Percentiles rank a stretch among this genome's conserved stretches.
Conservation (phyloP, 2,329 filamentous ascomycete genomes). For the Ceratocystis alfenasii region DNA sequence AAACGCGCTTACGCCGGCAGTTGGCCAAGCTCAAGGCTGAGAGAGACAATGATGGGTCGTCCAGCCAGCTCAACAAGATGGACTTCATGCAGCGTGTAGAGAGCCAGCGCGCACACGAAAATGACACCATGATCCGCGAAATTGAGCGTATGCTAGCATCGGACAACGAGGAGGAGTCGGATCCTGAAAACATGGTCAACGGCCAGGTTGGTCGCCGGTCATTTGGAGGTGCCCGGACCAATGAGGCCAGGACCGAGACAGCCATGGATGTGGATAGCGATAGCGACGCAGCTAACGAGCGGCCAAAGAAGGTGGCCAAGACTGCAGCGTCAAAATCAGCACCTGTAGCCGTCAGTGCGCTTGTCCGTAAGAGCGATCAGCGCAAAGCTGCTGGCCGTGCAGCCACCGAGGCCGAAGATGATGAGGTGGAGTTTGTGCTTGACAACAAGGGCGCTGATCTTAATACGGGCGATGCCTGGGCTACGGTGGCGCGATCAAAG, state of each 20-base stretch:
- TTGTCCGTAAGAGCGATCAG: conserved; percentile 18
- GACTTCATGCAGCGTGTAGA: conserved; percentile 93
- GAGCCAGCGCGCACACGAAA: conserved; percentile 60
- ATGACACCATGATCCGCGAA: conserved; percentile 61
- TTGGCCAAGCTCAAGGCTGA: conserved; percentile 33
- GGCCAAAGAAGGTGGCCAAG: conserved; percentile 23
- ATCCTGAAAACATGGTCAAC: conserved; percentile 37
- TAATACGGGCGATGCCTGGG: conserved; percentile 18
- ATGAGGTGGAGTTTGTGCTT: conserved; percentile 25
- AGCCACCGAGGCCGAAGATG: conserved; percentile 22
- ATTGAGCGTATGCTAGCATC: conserved; percentile 63
- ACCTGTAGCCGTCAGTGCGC: conserved; percentile 11
- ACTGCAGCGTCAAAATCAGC: conserved; percentile 10
- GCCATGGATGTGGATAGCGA: conserved; percentile 23
- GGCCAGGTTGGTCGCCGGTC: conserved; percentile 50
- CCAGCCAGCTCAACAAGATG: conserved; percentile 65
- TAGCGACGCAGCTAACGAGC: conserved; percentile 25
- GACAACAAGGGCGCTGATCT: conserved; percentile 19
- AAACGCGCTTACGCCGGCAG: conserved; percentile 38
- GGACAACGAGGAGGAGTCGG: conserved; percentile 42
- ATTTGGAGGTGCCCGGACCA: conserved; percentile 34
- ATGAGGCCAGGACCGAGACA: conserved; percentile 14
- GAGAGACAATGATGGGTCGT: conserved; percentile 40
- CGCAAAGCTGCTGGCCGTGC: conserved; percentile 25
- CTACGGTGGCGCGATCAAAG: conserved; percentile 23